Base-by-base conservation (phyloP, 75 land plant genomes). In the Azolla pinnata region DNA sequence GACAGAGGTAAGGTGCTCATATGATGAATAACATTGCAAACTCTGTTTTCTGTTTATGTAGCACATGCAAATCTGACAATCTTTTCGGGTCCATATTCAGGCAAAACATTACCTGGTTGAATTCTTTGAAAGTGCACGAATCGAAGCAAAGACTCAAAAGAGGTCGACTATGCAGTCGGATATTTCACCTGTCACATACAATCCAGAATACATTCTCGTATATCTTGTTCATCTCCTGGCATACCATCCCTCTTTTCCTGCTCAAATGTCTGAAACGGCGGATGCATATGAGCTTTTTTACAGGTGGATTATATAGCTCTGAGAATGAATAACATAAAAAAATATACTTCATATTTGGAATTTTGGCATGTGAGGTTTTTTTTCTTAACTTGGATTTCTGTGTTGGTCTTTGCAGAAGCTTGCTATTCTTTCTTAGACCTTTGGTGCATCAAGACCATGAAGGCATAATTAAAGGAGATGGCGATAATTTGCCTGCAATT, bases 211-310 rank as follows among this genome's bases (percentile, higher is more conserved):
- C 67, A 68, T 78, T 33, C 67, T 92, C 17, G 67, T 77, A 27
- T 83, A 82, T 64, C 65, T 92, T 42, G 77, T 92, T 48, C 95
- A 92, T 72, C 71, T 79, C 56, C 78, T 92, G 66, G 86, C 97
- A 38, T 87, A 92, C 70, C 73, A 85, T 75, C 62, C 68, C 2
- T 61, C 73, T 45, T 88, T 67, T 59, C 97, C 95, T 16, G 25
- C 71, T 55, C 17, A 73, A 61, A 78, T 77, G 44, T 75, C 74
- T 53, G 67, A 74, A 60, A 75, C 74, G 63, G 65, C 74, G 28
- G 57, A 74, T 56, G 73, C 84, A 55, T 88, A 68, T 77, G 97
- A 83, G 57, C 65, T 71, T 19, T 62, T 80, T 29, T 92, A 92
- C 70, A 51, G 89, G 97, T 92, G 71, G 9, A 35, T 45, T 28